Base-by-base conservation (phyloP, 306 rosid species). In the Mimosa pudica region DNA sequence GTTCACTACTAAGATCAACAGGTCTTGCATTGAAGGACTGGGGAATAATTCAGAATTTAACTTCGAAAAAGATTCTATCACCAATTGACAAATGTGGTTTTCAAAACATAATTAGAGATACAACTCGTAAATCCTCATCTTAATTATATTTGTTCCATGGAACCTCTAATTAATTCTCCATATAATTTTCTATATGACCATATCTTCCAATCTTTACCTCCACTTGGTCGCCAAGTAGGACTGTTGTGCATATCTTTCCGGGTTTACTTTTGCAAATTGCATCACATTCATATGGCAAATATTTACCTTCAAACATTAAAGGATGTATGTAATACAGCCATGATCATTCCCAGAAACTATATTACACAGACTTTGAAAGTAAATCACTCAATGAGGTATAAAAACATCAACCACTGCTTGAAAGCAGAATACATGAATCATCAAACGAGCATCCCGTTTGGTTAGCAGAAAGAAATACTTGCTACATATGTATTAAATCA, bases 401-500 rank as follows among this genome's bases (percentile, higher is more conserved):
- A 12, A 12, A 69, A 24, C 18, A 45, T 57, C 36, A 64, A 33
- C 70, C 3, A 24, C 4, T 3, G 10, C 54, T 35, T 33, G 8
- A 68, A 78, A 71, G 38, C 12, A 58, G 60, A 16, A 54, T 54
- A 4, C 72, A n/a, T 6, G 30, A 79, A 62, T 38, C 49, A 73
- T 41, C 73, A 48, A 24, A 17, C 33, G 45, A 41, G 61, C 46
- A 20, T 63, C 30, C 33, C 10, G 30, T 20, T 10, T 8, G 12
- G 24, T 35, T 13, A 8, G n/a, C 33, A 48, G 44, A 36, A 72
- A 11, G 35, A 10, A 30, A 44, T 67, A 60, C 11, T 47, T 70
- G 52, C 42, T 38, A 49, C 7, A 13, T n/a, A n/a, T 8, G n/a
- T 48, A 51, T 38, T 47, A 18, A 35, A 65, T 46, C 45, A 20